Evolutionary conservation across 306 rosid genomes (phyloP), one percentile per base, ranked within the genome.

Genomic region (Sophora flavescens): DNA sequence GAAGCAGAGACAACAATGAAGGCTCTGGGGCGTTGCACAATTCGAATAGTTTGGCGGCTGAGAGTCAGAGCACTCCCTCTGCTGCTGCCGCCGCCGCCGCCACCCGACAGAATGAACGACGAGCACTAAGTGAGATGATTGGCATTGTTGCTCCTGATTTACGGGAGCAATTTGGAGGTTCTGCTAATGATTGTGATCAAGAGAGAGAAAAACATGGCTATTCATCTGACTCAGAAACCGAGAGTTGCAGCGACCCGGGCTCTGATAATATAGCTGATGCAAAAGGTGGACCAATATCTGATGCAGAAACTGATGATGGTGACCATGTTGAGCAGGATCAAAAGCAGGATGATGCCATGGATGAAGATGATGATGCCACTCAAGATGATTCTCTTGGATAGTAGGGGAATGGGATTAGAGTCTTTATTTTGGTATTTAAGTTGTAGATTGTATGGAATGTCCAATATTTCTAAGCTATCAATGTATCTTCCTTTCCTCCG

Each of bases 71-170:
- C 76, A 32, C 70, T 28, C 87, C 88, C 12, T 69, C 82, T 38
- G 59, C 78, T 18, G 79, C 77, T 63, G 32, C 32, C 2, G 32
- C 32, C 2, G 72, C 82, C 44, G 73, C 18, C 76, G 79, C 78
- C 36, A 67, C 48, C 15, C 81, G 69, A 81, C 39, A 63, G 61
- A 81, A 85, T 64, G 89, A 90, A 69, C 86, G 78, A 63, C 87
- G 64, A 79, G 92, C 89, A 50, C 75, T 88, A 3, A 79, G 89
- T 36, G 93, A 90, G 74, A 90, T 90, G 91, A 86, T 90, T 70
- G 82, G 89, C 52, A 90, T 90, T 59, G 96, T 88, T 51, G 89
- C 93, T 77, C 96, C 89, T 1, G 87, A 88, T 59, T 56, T 89
- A 18, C 86, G 85, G 84, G 86, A 81, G 32, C 89, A 85, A 47